Conservation (phyloP, 495 filamentous ascomycete species). For the Diplogelasinospora grovesii region DNA sequence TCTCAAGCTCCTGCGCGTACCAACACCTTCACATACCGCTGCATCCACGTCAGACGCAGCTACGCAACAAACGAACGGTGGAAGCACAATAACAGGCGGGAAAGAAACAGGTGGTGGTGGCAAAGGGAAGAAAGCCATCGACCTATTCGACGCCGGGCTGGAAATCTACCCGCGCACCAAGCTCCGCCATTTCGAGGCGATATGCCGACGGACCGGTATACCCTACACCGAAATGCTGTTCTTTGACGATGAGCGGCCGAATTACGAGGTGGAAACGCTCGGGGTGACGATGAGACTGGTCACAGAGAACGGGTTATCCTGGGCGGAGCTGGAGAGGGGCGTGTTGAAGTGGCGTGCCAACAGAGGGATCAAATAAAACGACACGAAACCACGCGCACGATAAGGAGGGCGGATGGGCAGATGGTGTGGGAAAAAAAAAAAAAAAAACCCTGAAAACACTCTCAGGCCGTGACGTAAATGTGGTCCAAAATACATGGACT, state of each 20-base stretch:
- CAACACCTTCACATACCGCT: no score
- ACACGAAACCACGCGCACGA: background rate
- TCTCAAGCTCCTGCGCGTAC: conserved; percentile 64
- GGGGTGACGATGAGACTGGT: conserved; percentile 82
- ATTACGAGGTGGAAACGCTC: conserved; percentile 75
- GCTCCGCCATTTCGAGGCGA: conserved; percentile 69
- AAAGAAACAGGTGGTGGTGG: background rate
- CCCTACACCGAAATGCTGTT: conserved; percentile 84
- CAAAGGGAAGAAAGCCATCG: conserved; percentile 52
- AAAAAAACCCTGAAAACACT: background rate
- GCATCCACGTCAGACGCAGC: no score
- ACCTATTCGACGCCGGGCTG: conserved; percentile 70
- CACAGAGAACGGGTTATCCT: conserved; percentile 64
- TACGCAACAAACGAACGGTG: background rate
- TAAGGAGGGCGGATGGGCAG: background rate
- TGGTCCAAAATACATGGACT: no score
- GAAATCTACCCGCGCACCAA: conserved; percentile 91
- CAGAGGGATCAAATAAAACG: conserved; percentile 39
- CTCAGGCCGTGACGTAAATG: background rate
- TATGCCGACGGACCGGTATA: conserved; percentile 61
- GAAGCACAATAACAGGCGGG: background rate
- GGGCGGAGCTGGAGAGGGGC: conserved; percentile 70
- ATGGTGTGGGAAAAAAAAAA: no score
- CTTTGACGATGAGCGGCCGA: conserved; percentile 89
- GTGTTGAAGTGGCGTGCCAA: conserved; percentile 71